phyloP scores from a whole-genome alignment of 2,329 filamentous ascomycete genomes.

The Ceratocystis albifundus region DNA sequence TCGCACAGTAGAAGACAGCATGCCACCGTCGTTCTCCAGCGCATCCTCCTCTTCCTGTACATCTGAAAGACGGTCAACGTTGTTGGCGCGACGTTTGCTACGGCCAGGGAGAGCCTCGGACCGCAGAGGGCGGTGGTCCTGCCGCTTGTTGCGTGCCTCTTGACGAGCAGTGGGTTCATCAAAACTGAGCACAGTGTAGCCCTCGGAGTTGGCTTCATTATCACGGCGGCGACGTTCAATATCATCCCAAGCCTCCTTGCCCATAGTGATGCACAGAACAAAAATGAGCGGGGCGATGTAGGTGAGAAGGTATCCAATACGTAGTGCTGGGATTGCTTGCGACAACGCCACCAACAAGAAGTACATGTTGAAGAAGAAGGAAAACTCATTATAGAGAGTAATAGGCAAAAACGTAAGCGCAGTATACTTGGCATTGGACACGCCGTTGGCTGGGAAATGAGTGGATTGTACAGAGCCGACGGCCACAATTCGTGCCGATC shows the following conservation, averaged over 20 bases:
- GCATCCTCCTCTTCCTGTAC: constrained; percentile 58
- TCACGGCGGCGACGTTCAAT: constrained; percentile 76
- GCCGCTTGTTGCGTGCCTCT: constrained; percentile 27
- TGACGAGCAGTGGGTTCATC: constrained; percentile 39
- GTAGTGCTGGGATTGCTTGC: constrained; percentile 76
- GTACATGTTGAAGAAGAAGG: constrained; percentile 99
- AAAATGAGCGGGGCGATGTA: constrained; percentile 89
- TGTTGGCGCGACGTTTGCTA: constrained; percentile 23
- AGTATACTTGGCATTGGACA: constrained; percentile 97
- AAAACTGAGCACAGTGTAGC: constrained; percentile 67
- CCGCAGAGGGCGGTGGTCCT: constrained; percentile 32
- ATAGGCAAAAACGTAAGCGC: constrained; percentile 85
- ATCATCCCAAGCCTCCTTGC: constrained; percentile 92
- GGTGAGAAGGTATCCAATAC: constrained; percentile 88
- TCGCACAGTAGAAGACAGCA: constrained; percentile 41
- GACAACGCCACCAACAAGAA: constrained; percentile 91
- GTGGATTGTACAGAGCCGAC: constrained; percentile 63
- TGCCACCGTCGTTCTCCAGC: constrained; percentile 35
- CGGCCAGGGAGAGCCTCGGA: constrained; percentile 31
- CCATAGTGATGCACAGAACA: constrained; percentile 81
- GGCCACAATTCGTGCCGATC: constrained; percentile 59
- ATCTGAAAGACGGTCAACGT: constrained; percentile 41
- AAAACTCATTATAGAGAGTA: constrained; percentile 97
- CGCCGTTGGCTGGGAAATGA: constrained; percentile 76
- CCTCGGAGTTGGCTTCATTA: constrained; percentile 86